Percentiles rank a stretch among this genome's conserved stretches.
These are phyloP conservation scores for Rhytidiadelphus loreus DNA, from an alignment of 225 moss, liverwort and hornwort genomes.

Conservation along the genomic window DNA sequence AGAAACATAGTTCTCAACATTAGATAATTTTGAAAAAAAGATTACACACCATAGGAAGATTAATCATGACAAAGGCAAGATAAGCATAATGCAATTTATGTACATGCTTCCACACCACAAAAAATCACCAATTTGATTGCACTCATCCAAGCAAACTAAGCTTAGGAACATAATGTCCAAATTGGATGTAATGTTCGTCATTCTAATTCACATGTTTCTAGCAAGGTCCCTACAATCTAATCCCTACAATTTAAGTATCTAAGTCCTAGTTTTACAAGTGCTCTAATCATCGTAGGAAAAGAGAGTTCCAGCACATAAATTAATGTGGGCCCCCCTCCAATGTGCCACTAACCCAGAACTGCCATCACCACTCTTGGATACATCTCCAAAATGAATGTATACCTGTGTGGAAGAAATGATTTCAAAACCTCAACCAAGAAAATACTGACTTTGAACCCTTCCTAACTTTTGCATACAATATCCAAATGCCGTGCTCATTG, in stretches of 20 bases:
- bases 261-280: not conserved
- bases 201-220: not conserved
- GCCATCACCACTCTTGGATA: too few species aligned
- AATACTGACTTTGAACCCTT: too few species aligned
- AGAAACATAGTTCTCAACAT: not conserved
- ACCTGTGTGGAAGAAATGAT: too few species aligned
- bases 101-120: not conserved
- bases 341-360: too few species aligned
- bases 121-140: not conserved
- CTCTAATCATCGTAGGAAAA: not conserved
- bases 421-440: too few species aligned
- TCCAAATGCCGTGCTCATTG: too few species aligned
- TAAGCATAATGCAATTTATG: not conserved
- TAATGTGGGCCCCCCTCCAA: not conserved
- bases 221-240: not conserved
- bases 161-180: not conserved
- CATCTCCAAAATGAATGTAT: too few species aligned
- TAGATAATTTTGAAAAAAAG: not conserved
- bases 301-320: not conserved
- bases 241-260: not conserved
- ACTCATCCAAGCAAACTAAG: not conserved
- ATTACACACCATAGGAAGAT: not conserved
- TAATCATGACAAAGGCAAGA: not conserved
- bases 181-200: too few species aligned
- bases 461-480: too few species aligned